Conservation (phyloP, 1,139 yeast genomes). For the Saccharomyces hybrid region DNA sequence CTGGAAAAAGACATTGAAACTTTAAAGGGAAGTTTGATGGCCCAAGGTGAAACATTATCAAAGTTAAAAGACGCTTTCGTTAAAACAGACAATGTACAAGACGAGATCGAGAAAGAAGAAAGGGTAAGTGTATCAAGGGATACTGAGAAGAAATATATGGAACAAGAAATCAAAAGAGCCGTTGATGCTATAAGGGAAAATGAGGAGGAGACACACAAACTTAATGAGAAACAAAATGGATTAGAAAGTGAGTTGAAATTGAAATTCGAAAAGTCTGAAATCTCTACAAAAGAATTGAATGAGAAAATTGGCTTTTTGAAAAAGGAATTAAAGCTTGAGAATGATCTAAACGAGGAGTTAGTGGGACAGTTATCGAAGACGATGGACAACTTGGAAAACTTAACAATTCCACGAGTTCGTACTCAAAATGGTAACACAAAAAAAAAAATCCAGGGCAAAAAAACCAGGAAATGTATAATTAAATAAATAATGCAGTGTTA, state of each 20-base stretch:
- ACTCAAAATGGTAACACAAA: conserved; percentile 2
- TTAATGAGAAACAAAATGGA: conserved; percentile 22
- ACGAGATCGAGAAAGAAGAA: conserved; percentile 35
- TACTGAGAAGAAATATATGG: conserved; percentile 60
- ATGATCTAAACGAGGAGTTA: conserved; percentile 11
- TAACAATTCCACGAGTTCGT: conserved; percentile 23
- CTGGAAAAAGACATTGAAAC: conserved; percentile 32
- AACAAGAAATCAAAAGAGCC: conserved; percentile 57
- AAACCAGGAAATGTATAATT: conserved; percentile 2
- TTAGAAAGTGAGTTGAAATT: conserved; percentile 31
- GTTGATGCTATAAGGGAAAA: conserved; percentile 48
- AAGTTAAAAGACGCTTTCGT: conserved; percentile 22
- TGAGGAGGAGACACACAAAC: conserved; percentile 29
- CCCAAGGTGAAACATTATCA: conserved; percentile 22
- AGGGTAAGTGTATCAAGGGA: conserved; percentile 35
- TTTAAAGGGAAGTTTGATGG: conserved; percentile 24
- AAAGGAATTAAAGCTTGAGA: conserved; percentile 27
- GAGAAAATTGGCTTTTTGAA: conserved; percentile 26
- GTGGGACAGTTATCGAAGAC: conserved; percentile 14
- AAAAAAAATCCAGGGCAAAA: conserved; percentile 7
- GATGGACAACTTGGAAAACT: conserved; percentile 14
- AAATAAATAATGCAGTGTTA: neutral
- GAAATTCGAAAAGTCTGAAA: conserved; percentile 11
- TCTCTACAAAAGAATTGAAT: conserved; percentile 27
- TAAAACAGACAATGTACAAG: conserved; percentile 38